Base-by-base conservation (phyloP, 2,329 filamentous ascomycete species). In the Colletotrichum tanaceti region DNA sequence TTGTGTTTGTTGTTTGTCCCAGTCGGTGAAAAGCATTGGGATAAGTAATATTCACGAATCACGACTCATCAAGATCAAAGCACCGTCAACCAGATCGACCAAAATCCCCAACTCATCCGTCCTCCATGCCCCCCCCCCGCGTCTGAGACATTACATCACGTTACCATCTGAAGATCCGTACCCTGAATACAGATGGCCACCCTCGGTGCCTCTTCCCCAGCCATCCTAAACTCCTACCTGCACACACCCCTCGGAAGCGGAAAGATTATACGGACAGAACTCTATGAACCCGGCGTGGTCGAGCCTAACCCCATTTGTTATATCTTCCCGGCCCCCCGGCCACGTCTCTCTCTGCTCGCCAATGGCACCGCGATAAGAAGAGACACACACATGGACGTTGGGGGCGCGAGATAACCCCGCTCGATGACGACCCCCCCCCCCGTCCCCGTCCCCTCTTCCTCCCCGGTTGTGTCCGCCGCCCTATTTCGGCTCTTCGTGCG, bases 241-340 rank as follows among this genome's bases (percentile, higher is more conserved):
- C 46, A 52, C 22, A 50, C 61, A 35, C 43, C 32, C 10, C 13
- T 49, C 38, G 62, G 55, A 68, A 68, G 20, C 49, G 65, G 65
- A 55, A 60, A 50, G 49, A 65, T 39, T 65, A 53, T 28, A 68
- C 62, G 65, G 62, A 9, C 47, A 22, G 41, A 68, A 55, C 62
- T 41, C 47, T 28, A 52, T 44, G 13, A 14, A 18, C 35, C 20
- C 28, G 22, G 62, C 20, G n/a, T 61, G 43, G 41, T 35, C 47
- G 44, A 18, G 50, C 24, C 65, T 68, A 68, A 60, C 65, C 62
- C 55, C 4, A 55, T 59, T 44, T 57, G 65, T 65, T 32, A 39
- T 65, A 60, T 68, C 62, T 68, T 65, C 50, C 65, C 65, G 62
- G 54, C 47, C 9, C 65, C 50, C 65, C 65, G 62, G 54, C 47